Conservation (phyloP, 495 filamentous ascomycete species). For the Terfezia claveryi region DNA sequence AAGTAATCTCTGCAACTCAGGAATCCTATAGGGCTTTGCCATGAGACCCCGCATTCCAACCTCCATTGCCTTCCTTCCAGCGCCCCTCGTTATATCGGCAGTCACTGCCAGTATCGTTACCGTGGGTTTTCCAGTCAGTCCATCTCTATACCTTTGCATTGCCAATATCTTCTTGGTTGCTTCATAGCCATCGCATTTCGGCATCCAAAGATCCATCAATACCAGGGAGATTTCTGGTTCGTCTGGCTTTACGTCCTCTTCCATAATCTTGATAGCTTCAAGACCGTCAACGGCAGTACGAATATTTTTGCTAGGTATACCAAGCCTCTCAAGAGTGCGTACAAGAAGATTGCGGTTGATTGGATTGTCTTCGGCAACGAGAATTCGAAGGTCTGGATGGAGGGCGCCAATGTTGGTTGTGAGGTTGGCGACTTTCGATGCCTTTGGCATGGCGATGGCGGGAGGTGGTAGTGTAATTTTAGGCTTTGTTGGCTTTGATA, state of each 20-base stretch:
- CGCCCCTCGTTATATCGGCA: conserved; percentile 51
- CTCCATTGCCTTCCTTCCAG: conserved; percentile 37
- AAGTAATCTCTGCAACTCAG: conserved; percentile 29
- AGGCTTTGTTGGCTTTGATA: neutral
- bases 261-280: conserved; percentile 48
- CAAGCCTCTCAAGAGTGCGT: conserved; percentile 46
- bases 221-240: conserved; percentile 35
- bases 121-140: conserved; percentile 1
- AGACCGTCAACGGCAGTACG: conserved; percentile 49
- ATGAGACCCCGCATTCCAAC: conserved; percentile 60
- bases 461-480: neutral
- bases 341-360: conserved; percentile 58
- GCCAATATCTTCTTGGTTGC: conserved; percentile 44
- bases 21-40: conserved; percentile 56
- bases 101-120: conserved; percentile 45
- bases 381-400: conserved; percentile 30
- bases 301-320: conserved; percentile 33
- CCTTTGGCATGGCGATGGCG: neutral
- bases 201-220: conserved; percentile 79
- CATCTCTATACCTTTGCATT: conserved; percentile 18
- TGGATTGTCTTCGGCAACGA: conserved; percentile 61
- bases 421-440: conserved; percentile 24
- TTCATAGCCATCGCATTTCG: conserved; percentile 61
- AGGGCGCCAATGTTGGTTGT: conserved; percentile 31
- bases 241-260: conserved; percentile 19